Conservation (phyloP, 257 asterid genomes). For the Ligustrum vulgare region DNA sequence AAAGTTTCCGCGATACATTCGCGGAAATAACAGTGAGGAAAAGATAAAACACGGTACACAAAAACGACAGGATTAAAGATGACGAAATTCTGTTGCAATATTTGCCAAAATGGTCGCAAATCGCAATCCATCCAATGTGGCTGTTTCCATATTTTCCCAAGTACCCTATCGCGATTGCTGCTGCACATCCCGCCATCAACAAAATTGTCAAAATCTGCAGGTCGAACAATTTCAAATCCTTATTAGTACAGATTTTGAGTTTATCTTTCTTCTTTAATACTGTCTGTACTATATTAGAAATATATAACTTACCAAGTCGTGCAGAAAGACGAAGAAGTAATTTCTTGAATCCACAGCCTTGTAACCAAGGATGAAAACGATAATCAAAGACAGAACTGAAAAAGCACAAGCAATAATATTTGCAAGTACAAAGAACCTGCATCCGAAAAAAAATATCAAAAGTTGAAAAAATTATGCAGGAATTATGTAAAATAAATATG, state of each 20-base stretch:
- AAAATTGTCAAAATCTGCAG: constrained; percentile 41
- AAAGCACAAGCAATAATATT: constrained; percentile 47
- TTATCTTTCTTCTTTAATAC: not conserved
- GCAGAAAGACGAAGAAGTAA: constrained; percentile 58
- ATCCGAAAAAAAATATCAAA: not conserved
- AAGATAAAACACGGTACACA: constrained; percentile 33
- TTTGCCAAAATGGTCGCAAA: constrained; percentile 48
- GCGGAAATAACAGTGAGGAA: constrained; percentile 49
- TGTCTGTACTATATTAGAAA: not conserved
- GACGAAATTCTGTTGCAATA: constrained; percentile 44
- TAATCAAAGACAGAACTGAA: constrained; percentile 37
- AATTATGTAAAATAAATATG: not conserved
- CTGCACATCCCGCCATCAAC: constrained; percentile 56
- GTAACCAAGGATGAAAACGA: constrained; percentile 27
- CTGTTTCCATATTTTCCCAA: constrained; percentile 60
- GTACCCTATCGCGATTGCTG: constrained; percentile 62
- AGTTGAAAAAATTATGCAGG: too few relatives aligned
- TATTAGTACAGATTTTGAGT: not conserved
- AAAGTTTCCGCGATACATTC: constrained; percentile 35
- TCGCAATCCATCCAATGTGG: constrained; percentile 56
- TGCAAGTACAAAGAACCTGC: constrained; percentile 62
- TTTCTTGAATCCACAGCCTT: constrained; percentile 28
- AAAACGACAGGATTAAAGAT: constrained; percentile 33
- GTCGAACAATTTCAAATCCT: not conserved
- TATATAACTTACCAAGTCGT: constrained; percentile 61